phyloP scores from a whole-genome alignment of 805 yeast genomes.

The Myxozyma lipomycoides region DNA sequence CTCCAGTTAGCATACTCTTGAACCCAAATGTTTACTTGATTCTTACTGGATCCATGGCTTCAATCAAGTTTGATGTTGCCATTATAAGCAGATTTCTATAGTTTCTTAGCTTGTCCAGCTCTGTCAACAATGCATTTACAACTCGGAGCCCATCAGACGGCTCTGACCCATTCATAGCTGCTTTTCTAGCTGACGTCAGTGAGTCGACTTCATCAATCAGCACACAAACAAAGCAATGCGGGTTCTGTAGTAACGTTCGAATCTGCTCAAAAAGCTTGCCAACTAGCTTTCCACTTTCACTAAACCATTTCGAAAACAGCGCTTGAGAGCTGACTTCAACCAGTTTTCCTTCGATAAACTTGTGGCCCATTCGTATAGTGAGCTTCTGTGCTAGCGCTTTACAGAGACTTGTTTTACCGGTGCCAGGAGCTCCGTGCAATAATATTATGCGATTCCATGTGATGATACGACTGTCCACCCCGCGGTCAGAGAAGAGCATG shows the following conservation, averaged over 20 bases:
- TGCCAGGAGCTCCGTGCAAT: conserved; percentile 48
- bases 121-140: conserved; percentile 45
- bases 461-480: conserved; percentile 18
- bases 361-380: conserved; percentile 33
- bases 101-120: conserved; percentile 41
- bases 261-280: conserved; percentile 40
- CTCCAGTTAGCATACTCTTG: not conserved
- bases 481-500: conserved; percentile 30
- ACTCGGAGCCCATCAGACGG: conserved; percentile 45
- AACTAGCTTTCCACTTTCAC: conserved; percentile 46
- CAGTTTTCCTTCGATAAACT: conserved; percentile 33
- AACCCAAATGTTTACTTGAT: not conserved
- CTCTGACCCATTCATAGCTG: conserved; percentile 40
- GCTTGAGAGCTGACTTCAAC: conserved; percentile 45
- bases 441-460: conserved; percentile 31
- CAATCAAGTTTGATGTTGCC: conserved; percentile 43
- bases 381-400: conserved; percentile 43
- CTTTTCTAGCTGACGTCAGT: conserved; percentile 42
- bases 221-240: conserved; percentile 36
- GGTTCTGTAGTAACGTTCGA: conserved; percentile 30
- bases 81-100: conserved; percentile 38
- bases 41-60: conserved; percentile 39
- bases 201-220: conserved; percentile 48
- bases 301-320: conserved; percentile 47
- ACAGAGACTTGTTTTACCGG: conserved; percentile 46